Percentiles rank a stretch among this genome's conserved stretches.
phyloP scores from a whole-genome alignment of 768 basidiomycete species.

The Naganishia vishniacii region DNA sequence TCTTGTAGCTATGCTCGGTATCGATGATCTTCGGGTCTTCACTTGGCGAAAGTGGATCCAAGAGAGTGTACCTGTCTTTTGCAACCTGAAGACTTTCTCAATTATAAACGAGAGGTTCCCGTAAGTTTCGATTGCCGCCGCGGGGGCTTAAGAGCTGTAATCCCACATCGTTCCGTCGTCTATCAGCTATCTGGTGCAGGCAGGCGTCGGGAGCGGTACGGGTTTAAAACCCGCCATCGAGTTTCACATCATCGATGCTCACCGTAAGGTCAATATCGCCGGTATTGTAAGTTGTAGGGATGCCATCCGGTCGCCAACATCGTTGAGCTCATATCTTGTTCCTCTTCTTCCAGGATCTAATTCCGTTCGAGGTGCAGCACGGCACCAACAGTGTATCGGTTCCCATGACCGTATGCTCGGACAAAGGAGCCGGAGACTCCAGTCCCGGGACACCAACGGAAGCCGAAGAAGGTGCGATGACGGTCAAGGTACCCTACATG shows the following conservation, averaged over 20 bases:
- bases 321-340: not conserved
- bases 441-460: not conserved
- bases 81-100: slow-evolving; percentile 8
- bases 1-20: not conserved
- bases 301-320: not conserved
- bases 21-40: slow-evolving; percentile 7
- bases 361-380: slow-evolving; percentile 11
- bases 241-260: slow-evolving; percentile 8
- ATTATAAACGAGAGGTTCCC: slow-evolving; percentile 6
- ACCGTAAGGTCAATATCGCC: not conserved
- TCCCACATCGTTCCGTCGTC: too few species aligned
- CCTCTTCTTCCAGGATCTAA: not conserved
- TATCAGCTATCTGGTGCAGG: slow-evolving; percentile 15
- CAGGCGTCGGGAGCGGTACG: not conserved
- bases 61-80: not conserved
- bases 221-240: not conserved
- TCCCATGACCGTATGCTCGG: not conserved
- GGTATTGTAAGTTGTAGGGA: not conserved
- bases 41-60: slow-evolving; percentile 12
- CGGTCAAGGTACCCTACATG: not conserved
- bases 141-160: too few species aligned
- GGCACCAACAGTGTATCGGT: not conserved
- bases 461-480: not conserved
- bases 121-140: too few species aligned
- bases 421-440: not conserved